These are phyloP conservation scores for Stevia rebaudiana DNA, from an alignment of 140 eudicot species.

Conservation along the genomic window DNA sequence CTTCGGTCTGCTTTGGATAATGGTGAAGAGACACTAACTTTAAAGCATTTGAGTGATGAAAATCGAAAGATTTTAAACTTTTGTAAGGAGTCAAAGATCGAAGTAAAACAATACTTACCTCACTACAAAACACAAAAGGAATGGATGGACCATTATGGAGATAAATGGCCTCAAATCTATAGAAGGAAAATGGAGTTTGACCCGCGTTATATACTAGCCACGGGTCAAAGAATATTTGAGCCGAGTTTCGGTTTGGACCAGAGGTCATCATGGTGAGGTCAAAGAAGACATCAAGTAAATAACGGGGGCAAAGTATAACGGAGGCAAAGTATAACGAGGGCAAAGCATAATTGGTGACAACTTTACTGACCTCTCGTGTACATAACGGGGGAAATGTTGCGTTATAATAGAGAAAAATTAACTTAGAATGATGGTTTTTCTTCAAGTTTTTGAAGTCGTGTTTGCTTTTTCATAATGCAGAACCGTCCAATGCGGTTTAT, in stretches of 20 bases:
- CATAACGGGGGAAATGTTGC: conserved; percentile 28
- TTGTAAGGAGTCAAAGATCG: conserved; percentile 50
- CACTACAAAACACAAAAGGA: conserved; percentile 64
- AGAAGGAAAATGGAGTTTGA: conserved; percentile 62
- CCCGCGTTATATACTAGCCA: conserved; percentile 62
- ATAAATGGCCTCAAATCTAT: conserved; percentile 59
- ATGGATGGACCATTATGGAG: conserved; percentile 79
- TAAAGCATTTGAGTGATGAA: conserved; percentile 65
- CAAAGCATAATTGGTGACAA: conserved; percentile 17
- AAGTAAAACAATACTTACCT: conserved; percentile 73
- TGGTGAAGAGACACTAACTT: conserved; percentile 53
- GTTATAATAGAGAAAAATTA: conserved; percentile 21
- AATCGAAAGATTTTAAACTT: conserved; percentile 58
- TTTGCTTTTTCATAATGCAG: not conserved
- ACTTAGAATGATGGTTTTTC: conserved; percentile 16
- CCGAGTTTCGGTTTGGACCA: conserved; percentile 31
- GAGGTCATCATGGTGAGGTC: conserved; percentile 34
- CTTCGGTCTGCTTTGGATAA: conserved; percentile 71
- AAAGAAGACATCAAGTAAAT: conserved; percentile 3
- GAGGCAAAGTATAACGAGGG: no score
- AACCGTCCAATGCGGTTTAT: not conserved
- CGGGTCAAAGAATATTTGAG: conserved; percentile 74
- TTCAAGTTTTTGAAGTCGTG: not conserved
- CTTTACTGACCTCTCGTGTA: conserved; percentile 32
- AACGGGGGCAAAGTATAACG: no score